Evolutionary conservation across 2,329 filamentous ascomycete genomes (phyloP).

Genomic region (Colletotrichum orchidophilum): DNA sequence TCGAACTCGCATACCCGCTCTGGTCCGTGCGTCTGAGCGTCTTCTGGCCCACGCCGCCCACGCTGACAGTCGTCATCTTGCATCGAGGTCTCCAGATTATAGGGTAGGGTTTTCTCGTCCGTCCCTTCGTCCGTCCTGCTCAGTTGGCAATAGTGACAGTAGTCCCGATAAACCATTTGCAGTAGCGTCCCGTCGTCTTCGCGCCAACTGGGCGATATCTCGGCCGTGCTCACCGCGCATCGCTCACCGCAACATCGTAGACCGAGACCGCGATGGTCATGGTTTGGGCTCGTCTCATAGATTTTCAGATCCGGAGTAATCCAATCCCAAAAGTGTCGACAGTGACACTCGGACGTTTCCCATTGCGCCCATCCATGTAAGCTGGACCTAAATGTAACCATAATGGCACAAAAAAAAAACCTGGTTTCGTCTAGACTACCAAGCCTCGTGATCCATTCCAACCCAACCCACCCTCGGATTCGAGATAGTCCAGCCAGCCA

Average conservation of each 20-base stretch:
- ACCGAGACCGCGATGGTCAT: neutral
- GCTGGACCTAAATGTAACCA: neutral
- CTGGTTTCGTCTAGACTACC: neutral
- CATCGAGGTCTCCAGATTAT: neutral
- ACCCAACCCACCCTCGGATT: neutral
- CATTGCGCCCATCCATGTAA: neutral
- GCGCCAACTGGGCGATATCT: neutral
- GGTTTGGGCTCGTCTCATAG: neutral
- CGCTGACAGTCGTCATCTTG: neutral
- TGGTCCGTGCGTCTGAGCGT: neutral
- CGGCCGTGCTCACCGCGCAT: neutral
- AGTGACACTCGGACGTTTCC: neutral
- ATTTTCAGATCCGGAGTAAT: neutral
- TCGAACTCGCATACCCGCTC: constrained; percentile 2
- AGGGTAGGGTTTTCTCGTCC: neutral
- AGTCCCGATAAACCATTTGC: neutral
- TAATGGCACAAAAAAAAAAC: neutral
- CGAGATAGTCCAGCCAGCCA: neutral
- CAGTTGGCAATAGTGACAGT: neutral
- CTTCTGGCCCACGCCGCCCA: neutral
- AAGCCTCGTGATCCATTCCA: neutral
- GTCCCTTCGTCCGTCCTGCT: neutral
- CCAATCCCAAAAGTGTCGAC: neutral
- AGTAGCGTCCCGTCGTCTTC: neutral
- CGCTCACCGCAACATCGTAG: neutral